Evolutionary conservation across 2,329 filamentous ascomycete species (phyloP), one percentile per base, ranked within the genome.

Genomic region (Ophiostoma montium): DNA sequence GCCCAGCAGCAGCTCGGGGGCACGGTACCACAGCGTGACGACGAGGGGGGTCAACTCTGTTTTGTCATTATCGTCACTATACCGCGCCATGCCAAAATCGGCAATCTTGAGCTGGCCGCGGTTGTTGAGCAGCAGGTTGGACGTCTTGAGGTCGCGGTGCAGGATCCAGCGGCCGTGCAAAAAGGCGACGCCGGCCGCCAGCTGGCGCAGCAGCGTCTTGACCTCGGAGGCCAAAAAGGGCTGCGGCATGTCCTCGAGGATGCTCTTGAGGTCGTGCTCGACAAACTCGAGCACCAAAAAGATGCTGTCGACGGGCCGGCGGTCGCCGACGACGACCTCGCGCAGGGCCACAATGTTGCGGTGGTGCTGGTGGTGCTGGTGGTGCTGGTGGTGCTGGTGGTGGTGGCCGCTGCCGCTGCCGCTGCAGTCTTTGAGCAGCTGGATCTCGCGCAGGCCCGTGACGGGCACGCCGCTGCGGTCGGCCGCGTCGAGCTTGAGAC

Each of bases 261-360:
- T 76, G 49, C 84, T 86, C 66, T 94, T 94, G 50, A 98, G 79
- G 61, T 98, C 92, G 71, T 98, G 92, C 70, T 96, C 90, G 59
- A 95, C 73, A 65, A 96, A 98, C 62, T 95, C 89, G 74, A 98
- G 90, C 54, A 96, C 92, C 50, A 98, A 78, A 64, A 87, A 94
- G 56, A 95, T 83, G 67, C 71, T 76, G 59, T 78, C 74, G 55
- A 74, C 70, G 57, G 66, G 70, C 39, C 65, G 65, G 41, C 65
- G 68, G 43, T 81, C 78, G 4, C 86, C 85, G 38, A 90, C 78
- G 0, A 96, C 86, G 8, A 96, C 82, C 62, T 96, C 90, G 50
- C 79, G 74, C 49, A 98, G 68, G 38, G 73, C 68, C 12, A 98
- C 88, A 54, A 98, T 78, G 62, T 96, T 94, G 48, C 75, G 69